Evolutionary conservation across 306 rosid genomes (phyloP).

Genomic region (Quercus mongolica): DNA sequence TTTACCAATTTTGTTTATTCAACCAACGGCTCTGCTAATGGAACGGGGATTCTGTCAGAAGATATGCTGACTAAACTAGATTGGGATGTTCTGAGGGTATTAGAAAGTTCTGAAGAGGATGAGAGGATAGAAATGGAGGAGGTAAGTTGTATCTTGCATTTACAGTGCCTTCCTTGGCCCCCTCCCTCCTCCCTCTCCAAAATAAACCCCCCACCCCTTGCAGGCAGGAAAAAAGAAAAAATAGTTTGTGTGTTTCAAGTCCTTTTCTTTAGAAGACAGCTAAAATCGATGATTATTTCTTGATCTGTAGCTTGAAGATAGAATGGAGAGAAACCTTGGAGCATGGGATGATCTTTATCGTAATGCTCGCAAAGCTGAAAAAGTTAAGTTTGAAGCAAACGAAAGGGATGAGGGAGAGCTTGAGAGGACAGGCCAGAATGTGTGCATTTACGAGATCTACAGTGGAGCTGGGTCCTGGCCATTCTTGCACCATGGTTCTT

Average conservation of each 20-base stretch:
- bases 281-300: constrained; percentile 22
- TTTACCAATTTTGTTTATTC: constrained; percentile 40
- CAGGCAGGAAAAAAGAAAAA: background rate
- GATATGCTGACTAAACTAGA: constrained; percentile 59
- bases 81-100: constrained; percentile 68
- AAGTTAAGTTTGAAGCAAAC: constrained; percentile 79
- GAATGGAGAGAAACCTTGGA: constrained; percentile 64
- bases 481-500: constrained; percentile 89
- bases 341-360: constrained; percentile 88
- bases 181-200: constrained; percentile 7
- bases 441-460: constrained; percentile 92
- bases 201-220: constrained; percentile 6
- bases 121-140: constrained; percentile 83
- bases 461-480: constrained; percentile 84
- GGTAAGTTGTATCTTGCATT: constrained; percentile 44
- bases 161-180: constrained; percentile 14
- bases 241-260: background rate
- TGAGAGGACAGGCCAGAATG: constrained; percentile 88
- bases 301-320: constrained; percentile 66
- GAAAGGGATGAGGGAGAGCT: constrained; percentile 99
- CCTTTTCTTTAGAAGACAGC: constrained; percentile 14
- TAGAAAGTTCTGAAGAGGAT: constrained; percentile 75
- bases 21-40: constrained; percentile 39
- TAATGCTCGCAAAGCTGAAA: constrained; percentile 83
- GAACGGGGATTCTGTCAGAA: constrained; percentile 36